Base-by-base conservation (phyloP, 208 protist genomes). In the Crithidia acanthocephali region DNA sequence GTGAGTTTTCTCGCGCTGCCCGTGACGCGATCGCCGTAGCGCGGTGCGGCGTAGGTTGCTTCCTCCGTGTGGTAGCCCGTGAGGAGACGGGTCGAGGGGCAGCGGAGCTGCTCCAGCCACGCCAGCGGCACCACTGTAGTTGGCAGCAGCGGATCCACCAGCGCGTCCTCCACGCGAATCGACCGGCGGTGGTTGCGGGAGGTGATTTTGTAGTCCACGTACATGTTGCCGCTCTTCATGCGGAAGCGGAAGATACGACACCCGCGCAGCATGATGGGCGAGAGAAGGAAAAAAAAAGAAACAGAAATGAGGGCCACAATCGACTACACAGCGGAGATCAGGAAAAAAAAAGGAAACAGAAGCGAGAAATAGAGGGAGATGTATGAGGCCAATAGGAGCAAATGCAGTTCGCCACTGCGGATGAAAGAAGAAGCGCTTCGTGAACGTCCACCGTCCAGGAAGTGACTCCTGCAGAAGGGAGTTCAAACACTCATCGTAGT, bases 101-200 rank as follows among this genome's bases (percentile, higher is more conserved):
- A 92, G 10, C 92, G 83, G 11, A 96, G 85, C 64, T 86, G 77
- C 69, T 96, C 92, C 59, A 96, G 59, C 86, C 89, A 95, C 53
- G 70, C 74, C 20, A 93, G 70, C 11, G 92, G 92, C 47, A 93
- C 61, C 30, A 94, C 73, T 0, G 87, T 95, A 6, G 74, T 85
- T 13, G 74, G 62, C 23, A 94, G 59, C 30, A 58, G 69, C 5
- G 92, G 89, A 58, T 96, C 92, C 0, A 96, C 89, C 22, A 91
- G 59, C 22, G 89, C 89, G 32, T 94, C 89, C 72, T 95, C 83
- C 5, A 95, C 89, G 16, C 85, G 83, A 57, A 95, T 77, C 15
- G 82, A 85, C 30, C 83, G 85, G 25, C 82, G 66, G 63, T 96
- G 92, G 65, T 95, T 91, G 16, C 92, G 81, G 6, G 89, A 95